Base-by-base conservation (phyloP, 2,329 filamentous ascomycete genomes). In the Mycosphaerella arachidis region DNA sequence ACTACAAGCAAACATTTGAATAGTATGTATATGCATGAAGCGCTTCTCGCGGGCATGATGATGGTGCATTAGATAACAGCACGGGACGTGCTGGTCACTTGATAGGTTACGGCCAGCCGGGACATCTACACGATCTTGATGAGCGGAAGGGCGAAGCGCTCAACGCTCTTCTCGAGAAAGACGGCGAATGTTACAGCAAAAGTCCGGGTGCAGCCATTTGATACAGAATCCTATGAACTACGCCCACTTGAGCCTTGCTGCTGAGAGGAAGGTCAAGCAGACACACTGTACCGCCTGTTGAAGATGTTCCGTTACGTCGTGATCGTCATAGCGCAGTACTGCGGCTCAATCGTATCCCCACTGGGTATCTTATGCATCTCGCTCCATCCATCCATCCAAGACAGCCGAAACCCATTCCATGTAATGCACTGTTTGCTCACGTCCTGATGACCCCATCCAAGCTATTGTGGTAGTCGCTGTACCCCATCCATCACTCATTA, bases 291-390 rank as follows among this genome's bases (percentile, higher is more conserved):
- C 31, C 31, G 31, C 31, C 31, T 4, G 5, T 12, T 43, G 13
- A 18, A 35, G 4, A 52, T 31, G 50, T 52, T 7, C 16, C 50
- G 29, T 35, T 1, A 31, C 46, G 20, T 52, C 50, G 30, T 52
- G n/a, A 52, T 52, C 27, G 27, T 55, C 53, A 31, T 55, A 43
- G 53, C 53, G 35, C 53, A 43, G 40, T n/a, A 6, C 18, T 43
- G 40, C 35, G 53, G 16, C 35, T 43, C 16, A 27, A 13, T 37
- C 24, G 31, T 43, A 55, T n/a, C 18, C 31, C n/a, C 27, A 31
- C 13, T 40, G 40, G 40, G 53, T 46, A 55, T 52, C 50, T 52
- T 29, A 55, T 43, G 53, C 35, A 40, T 20, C 53, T 7, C 35
- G 16, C 35, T 16, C 40, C 40, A n/a, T 43, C 13, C 40, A n/a